phyloP scores from a whole-genome alignment of 2,329 filamentous ascomycete species.

The Stagonosporopsis chrysanthemi region DNA sequence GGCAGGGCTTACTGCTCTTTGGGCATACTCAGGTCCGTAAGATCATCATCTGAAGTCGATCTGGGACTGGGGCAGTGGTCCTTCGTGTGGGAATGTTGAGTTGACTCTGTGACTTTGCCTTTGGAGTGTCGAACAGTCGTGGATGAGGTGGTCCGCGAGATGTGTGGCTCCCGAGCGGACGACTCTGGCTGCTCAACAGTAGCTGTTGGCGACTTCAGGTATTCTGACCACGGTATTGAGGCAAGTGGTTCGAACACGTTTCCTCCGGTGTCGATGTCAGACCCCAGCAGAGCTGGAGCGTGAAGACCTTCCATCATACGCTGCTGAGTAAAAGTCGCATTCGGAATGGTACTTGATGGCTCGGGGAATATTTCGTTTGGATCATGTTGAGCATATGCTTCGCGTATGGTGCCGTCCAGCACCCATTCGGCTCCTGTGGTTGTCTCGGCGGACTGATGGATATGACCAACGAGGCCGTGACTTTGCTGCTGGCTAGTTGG shows the following conservation, averaged over 20 bases:
- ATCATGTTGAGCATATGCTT: constrained; percentile 51
- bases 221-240: constrained; percentile 49
- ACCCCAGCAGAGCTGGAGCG: constrained; percentile 34
- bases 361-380: constrained; percentile 52
- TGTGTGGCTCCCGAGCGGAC: constrained; percentile 11
- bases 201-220: constrained; percentile 32
- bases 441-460: neutral
- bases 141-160: constrained; percentile 1
- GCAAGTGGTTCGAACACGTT: constrained; percentile 34
- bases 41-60: constrained; percentile 36
- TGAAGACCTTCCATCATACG: constrained; percentile 49
- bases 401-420: constrained; percentile 44
- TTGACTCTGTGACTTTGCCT: constrained; percentile 1
- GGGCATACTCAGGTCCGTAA: constrained; percentile 32
- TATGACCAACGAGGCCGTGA: neutral
- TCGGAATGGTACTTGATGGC: constrained; percentile 53
- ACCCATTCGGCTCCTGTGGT: constrained; percentile 22
- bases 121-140: neutral
- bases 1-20: constrained; percentile 36
- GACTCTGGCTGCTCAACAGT: constrained; percentile 22
- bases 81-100: constrained; percentile 8
- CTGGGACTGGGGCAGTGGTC: neutral
- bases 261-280: constrained; percentile 25
- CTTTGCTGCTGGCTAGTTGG: neutral
- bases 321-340: constrained; percentile 52